These are phyloP conservation scores for Discostella stelligeroides DNA, from an alignment of 108 stramenopile species.

Conservation along the genomic window DNA sequence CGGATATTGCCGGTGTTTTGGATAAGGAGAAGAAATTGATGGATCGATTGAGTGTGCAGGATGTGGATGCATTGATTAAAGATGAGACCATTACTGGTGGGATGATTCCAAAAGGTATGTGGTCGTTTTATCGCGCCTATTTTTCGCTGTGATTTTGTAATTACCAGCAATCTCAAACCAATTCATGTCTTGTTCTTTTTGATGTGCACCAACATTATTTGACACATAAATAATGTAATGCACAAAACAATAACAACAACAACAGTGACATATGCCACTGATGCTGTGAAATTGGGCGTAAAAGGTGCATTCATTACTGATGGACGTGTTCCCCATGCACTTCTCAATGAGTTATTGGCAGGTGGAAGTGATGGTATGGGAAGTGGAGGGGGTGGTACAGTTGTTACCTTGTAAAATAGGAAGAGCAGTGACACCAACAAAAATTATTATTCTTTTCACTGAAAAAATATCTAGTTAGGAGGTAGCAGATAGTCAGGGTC, in stretches of 20 bases:
- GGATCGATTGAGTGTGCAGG: constrained; percentile 60
- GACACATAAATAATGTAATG: no score
- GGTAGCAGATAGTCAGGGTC: no score
- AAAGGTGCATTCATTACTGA: constrained; percentile 86
- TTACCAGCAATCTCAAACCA: background rate
- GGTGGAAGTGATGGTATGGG: constrained; percentile 53
- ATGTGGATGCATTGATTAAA: constrained; percentile 78
- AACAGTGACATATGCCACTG: constrained; percentile 72
- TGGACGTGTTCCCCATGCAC: constrained; percentile 88
- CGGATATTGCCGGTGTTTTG: constrained; percentile 96
- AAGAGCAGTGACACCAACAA: no score
- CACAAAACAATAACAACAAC: no score
- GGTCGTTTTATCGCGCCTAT: no score
- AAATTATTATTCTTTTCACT: no score
- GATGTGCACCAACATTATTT: background rate
- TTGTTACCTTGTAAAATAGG: constrained; percentile 46
- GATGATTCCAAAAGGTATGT: constrained; percentile 94
- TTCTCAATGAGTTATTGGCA: constrained; percentile 81
- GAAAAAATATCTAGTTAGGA: no score
- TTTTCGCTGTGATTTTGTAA: no score
- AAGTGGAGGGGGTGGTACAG: constrained; percentile 55
- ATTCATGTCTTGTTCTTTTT: background rate
- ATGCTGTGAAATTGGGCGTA: constrained; percentile 83
- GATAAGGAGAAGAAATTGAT: constrained; percentile 91
- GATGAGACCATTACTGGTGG: constrained; percentile 96